Base-by-base conservation (phyloP, 208 protist genomes). In the Angomonas deanei region DNA sequence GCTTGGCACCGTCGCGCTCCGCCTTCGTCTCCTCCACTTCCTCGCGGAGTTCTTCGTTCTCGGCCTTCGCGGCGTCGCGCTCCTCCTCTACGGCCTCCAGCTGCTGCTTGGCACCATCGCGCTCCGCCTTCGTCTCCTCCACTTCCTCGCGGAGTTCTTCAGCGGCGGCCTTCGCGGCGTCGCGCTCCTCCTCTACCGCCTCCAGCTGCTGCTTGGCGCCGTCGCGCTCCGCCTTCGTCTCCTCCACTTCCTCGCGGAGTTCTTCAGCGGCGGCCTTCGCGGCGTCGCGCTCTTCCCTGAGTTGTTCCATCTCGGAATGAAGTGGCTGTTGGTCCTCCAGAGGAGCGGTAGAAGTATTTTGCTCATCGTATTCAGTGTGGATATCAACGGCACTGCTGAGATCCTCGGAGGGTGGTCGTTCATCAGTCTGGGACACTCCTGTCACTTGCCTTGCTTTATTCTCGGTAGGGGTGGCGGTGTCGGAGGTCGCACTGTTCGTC, bases 161-260 rank as follows among this genome's bases (percentile, higher is more conserved):
- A n/a, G 23, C 47, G 11, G 11, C 47, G n/a, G 47, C 47, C 47
- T 53, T 26, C 5, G 47, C 47, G 19, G 47, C 47, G 47, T 26
- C 47, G 30, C 47, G 32, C 58, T 71, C 47, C 50, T 66, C 50
- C 15, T 66, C n/a, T 13, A 58, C 31, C 15, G 34, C 11, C 24
- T 58, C 47, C n/a, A 36, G 61, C 50, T 58, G 33, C 27, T 27
- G 61, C 34, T 59, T n/a, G 1, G 61, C 47, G 47, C n/a, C 23
- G n/a, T 53, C 47, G 8, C 23, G n/a, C 5, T 8, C 23, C 47
- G 47, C n/a, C 13, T 53, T 53, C n/a, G 47, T 28, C 13, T 28
- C n/a, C 47, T 17, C 47, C n/a, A 53, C 13, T 17, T 53, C 47
- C 23, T 17, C 47, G 47, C 13, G 23, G 10, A 53, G n/a, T 24